Base-by-base conservation (phyloP, 495 filamentous ascomycete species). In the Xylaria venustula region DNA sequence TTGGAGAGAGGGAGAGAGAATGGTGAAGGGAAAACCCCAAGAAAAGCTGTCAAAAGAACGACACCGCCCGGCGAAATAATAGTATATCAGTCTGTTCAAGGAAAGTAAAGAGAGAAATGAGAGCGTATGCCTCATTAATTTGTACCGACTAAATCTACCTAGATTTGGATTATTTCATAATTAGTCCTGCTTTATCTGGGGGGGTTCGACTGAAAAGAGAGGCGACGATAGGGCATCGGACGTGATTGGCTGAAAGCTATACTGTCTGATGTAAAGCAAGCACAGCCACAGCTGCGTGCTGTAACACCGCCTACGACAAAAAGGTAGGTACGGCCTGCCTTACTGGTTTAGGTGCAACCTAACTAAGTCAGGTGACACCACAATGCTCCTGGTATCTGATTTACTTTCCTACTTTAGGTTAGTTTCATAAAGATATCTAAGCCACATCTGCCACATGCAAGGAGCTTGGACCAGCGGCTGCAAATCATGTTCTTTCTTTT, bases 391-490 rank as follows among this genome's bases (percentile, higher is more conserved):
- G n/a, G n/a, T n/a, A n/a, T n/a, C n/a, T n/a, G n/a, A n/a, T n/a
- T n/a, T 34, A 34, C 30, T 34, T 34, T 5, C 11, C 30, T 34
- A 34, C 30, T 34, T 26, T 49, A 49, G 22, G 23, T 49, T 17
- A 7, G 47, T 12, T 26, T 30, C 22, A n/a, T n/a, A n/a, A n/a
- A n/a, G n/a, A n/a, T n/a, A 17, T 11, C 1, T 8, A 37, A 59
- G 56, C 30, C 30, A 5, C 30, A 34, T 34, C 5, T 11, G 37
- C 57, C 48, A 52, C 57, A 60, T 45, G 47, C 36, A 34, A 17
- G 57, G 57, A 60, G 57, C 57, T 60, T 52, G 57, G 57, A 60
- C 57, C 57, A 60, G 15, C 7, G 23, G 2, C 41, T 42, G 36
- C 17, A 22, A 30, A 42, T 14, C 12, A 0, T 17, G 46, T 42